These are phyloP conservation scores for Collariella sp. DNA, from an alignment of 495 filamentous ascomycete species.

Conservation along the genomic window DNA sequence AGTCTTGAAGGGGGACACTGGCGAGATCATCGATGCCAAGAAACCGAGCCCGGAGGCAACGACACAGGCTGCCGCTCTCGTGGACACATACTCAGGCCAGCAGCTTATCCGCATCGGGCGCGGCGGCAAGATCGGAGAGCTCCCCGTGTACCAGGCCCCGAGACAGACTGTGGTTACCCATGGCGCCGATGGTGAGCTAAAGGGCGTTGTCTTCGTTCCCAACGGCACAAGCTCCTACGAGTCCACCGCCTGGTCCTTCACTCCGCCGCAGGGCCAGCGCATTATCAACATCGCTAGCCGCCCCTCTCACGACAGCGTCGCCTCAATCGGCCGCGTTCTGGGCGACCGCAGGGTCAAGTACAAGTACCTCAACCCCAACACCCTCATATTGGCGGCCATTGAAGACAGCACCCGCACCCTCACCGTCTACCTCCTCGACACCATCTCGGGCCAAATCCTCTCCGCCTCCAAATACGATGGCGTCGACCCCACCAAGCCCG, in stretches of 20 bases:
- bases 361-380: constrained; percentile 92
- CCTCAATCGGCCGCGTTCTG: constrained; percentile 89
- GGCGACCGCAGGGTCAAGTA: constrained; percentile 88
- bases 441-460: constrained; percentile 72
- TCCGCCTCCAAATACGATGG: constrained; percentile 59
- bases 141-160: constrained; percentile 33
- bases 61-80: constrained; percentile 40
- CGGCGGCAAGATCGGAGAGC: constrained; percentile 35
- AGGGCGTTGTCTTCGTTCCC: constrained; percentile 47
- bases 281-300: constrained; percentile 58
- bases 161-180: constrained; percentile 53
- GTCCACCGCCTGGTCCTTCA: constrained; percentile 65
- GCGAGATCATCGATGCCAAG: constrained; percentile 41
- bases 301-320: constrained; percentile 73
- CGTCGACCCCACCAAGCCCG: constrained; percentile 66
- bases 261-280: constrained; percentile 54
- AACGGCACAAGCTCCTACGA: constrained; percentile 38
- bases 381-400: constrained; percentile 66
- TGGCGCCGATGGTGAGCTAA: constrained; percentile 50
- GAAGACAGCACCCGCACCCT: constrained; percentile 48
- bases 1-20: constrained; percentile 48
- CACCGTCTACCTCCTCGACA: constrained; percentile 76
- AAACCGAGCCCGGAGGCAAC: constrained; percentile 27
- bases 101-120: constrained; percentile 42
- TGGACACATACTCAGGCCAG: constrained; percentile 43